Base-by-base conservation (phyloP, 805 yeast genomes). In the Priceomyces melissophilus region DNA sequence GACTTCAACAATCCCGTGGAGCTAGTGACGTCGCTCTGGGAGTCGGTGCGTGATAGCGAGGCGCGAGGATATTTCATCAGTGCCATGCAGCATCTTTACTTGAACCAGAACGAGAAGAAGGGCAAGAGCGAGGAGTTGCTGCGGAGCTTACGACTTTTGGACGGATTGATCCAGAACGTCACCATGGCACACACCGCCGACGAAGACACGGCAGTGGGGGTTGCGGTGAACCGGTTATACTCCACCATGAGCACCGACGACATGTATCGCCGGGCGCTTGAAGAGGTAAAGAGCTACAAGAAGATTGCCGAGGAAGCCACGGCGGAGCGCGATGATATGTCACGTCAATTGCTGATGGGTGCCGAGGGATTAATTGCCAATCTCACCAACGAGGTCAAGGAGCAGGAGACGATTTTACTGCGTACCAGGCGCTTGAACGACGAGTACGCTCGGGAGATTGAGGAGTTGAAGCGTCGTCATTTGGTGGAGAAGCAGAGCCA, bases 231-330 rank as follows among this genome's bases (percentile, higher is more conserved):
- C 53, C 71, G 80, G 41, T 67, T 91, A 35, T 71, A 79, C 43
- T 81, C 87, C 32, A 75, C 85, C 20, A 71, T 90, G 54, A 81
- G 82, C 49, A 86, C 96, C 0, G 96, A 91, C 58, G 95, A 87
- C 40, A 82, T 83, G 63, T 95, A 95, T 10, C 71, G 81, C 39
- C 73, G 84, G 44, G 95, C 96, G 3, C 43, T 63, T 32, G 60
- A 55, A 15, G 88, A 77, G 40, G 71, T 81, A 29, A 73, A 74
- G 52, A 77, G 71, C 34, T 73, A 81, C 31, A 67, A 73, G 4
- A 64, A 58, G 42, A 69, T 66, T 31, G 76, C 82, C 2, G 83
- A 79, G 44, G 74, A 72, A 44, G 80, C 81, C 11, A 60, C 64
- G 13, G 78, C 79, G 2, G 88, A 82, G 53, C 61, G 80, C 43